These are phyloP conservation scores for Gastrolobium villosum DNA, from an alignment of 306 rosid species.

Conservation along the genomic window DNA sequence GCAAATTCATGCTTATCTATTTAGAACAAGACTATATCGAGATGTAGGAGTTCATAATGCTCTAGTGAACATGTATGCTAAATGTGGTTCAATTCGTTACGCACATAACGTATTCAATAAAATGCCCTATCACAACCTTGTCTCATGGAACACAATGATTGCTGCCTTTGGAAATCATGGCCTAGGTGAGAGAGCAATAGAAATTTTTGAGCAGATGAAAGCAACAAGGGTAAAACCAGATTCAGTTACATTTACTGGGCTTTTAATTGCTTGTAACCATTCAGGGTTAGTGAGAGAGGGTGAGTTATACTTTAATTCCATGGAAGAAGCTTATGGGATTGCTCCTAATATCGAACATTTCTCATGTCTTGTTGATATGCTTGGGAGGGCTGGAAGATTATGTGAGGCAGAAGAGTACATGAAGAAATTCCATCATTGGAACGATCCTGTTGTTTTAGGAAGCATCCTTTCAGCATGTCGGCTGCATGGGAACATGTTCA, in stretches of 20 bases:
- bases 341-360: conserved; percentile 50
- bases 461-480: conserved; percentile 59
- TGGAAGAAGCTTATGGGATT: conserved; percentile 52
- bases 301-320: conserved; percentile 42
- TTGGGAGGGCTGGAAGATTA: conserved; percentile 59
- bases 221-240: conserved; percentile 52
- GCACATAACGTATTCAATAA: conserved; percentile 48
- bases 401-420: conserved; percentile 51
- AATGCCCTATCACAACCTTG: conserved; percentile 46
- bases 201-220: conserved; percentile 54
- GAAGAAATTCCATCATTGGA: conserved; percentile 48
- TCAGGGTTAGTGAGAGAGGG: conserved; percentile 56
- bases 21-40: conserved; percentile 39
- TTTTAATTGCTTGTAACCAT: conserved; percentile 59
- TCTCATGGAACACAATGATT: conserved; percentile 62
- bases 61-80: conserved; percentile 55
- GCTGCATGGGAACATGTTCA: conserved; percentile 50
- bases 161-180: conserved; percentile 60
- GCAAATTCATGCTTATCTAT: conserved; percentile 55
- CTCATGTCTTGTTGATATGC: conserved; percentile 62
- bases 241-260: conserved; percentile 52
- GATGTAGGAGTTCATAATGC: conserved; percentile 59
- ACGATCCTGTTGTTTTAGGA: conserved; percentile 53
- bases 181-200: conserved; percentile 53
- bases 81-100: conserved; percentile 55